Base-by-base conservation (phyloP, 768 basidiomycete species). In the Russula earlei region DNA sequence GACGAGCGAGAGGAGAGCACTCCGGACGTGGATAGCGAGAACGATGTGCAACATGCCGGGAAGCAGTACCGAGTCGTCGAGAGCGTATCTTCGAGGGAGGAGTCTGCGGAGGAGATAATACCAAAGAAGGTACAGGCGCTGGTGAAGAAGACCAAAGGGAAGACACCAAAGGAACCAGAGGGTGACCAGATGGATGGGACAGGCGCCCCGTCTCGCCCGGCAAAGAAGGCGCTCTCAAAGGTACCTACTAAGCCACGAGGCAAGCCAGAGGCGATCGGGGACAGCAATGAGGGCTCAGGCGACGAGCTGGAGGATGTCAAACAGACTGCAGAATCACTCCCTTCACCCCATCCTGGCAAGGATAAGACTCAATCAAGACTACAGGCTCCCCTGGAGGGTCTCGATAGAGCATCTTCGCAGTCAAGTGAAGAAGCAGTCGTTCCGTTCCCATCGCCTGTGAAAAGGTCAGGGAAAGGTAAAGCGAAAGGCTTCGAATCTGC, bases 261-360 rank as follows among this genome's bases (percentile, higher is more conserved):
- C 15, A 49, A 53, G 55, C 24, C 45, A 22, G 20, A 49, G 31
- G 46, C 17, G n/a, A 37, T 34, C 40, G 40, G 50, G 33, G 60
- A 52, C 25, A 43, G 40, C 46, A 25, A 54, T 11, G 46, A 45
- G 40, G 38, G 15, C 19, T 43, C 43, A 6, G 38, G 49, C 3
- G 49, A 44, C 17, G 58, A 44, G 12, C 29, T 22, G 12, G 46
- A 45, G 38, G 33, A 42, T 15, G 22, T 41, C 25, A 52, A 55
- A 36, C 49, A 64, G 65, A 49, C 58, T 55, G 19, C 64, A 64
- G 43, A 63, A 54, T 12, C 58, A 31, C 17, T 36, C 9, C 45
- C 53, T 34, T 31, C 63, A 42, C 42, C 60, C 56, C 24, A 60
- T 49, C 22, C 49, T 36, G 47, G 41, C 25, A 27, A 50, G 51